Evolutionary conservation across 2,329 filamentous ascomycete genomes (phyloP), one percentile per base, ranked within the genome.

Genomic region (Epichloe elymi): DNA sequence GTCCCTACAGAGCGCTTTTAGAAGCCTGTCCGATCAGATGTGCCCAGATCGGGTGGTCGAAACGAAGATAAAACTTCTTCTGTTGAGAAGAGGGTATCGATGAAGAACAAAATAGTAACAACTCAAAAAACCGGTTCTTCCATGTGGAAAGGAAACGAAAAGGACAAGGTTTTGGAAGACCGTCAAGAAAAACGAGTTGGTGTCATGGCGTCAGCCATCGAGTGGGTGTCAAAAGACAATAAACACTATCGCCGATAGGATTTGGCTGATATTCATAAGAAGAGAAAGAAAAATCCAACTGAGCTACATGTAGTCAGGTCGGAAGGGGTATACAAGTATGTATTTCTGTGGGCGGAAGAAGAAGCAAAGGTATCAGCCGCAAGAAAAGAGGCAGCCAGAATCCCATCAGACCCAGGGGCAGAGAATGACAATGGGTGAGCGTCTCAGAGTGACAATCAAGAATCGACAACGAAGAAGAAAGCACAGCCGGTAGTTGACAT

Each of bases 241-340:
- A 63, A 63, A 65, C 61, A 61, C 62, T 61, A 63, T 65, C 58
- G 61, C 61, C 62, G 57, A 62, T 60, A 60, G 55, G 53, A 52
- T 57, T 57, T 53, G 56, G 59, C 55, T 59, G 55, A 60, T 62
- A 57, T 59, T 55, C 55, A 61, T 46, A 53, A 52, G 52, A 57
- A 58, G 55, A 37, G 55, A 54, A 57, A 53, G 14, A 53, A 38
- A 53, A 50, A 51, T 48, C 49, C 39, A 41, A 48, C 15, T 33
- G 49, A 23, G 12, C n/a, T 40, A 23, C 33, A 11, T 39, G 19
- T 35, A 30, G 23, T 8, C 15, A 30, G 37, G 20, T 19, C 20
- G n/a, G n/a, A 35, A 46, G 3, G 6, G 37, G 51, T 45, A 19
- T 51, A 55, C 15, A 55, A 57, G 56, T 56, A 57, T 50, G 41